Evolutionary conservation across 208 protist genomes (phyloP).

Genomic region (Trypanosoma theileri): DNA sequence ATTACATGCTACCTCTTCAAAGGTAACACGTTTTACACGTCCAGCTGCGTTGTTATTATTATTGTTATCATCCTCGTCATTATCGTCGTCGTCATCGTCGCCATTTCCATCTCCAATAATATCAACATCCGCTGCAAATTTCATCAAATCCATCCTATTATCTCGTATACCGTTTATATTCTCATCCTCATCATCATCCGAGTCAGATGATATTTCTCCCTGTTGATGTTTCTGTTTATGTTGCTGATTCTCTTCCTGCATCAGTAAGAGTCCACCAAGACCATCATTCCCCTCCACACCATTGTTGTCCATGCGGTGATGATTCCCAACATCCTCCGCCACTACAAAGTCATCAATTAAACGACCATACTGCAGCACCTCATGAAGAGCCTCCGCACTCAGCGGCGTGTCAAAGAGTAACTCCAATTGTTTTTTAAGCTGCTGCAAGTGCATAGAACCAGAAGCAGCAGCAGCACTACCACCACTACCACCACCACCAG

Average conservation of each 20-base stretch:
- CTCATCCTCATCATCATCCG: slow-evolving; percentile 29
- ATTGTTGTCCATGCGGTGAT: neutral
- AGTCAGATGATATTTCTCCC: slow-evolving; percentile 7
- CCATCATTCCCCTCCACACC: slow-evolving; percentile 9
- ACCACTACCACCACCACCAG: slow-evolving; percentile 19
- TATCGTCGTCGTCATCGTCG: slow-evolving; percentile 30
- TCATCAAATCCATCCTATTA: slow-evolving; percentile 33
- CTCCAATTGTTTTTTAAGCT: slow-evolving; percentile 52
- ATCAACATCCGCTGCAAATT: slow-evolving; percentile 45
- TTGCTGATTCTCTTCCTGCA: slow-evolving; percentile 13
- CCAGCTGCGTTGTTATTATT: slow-evolving; percentile 12
- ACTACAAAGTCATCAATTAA: slow-evolving; percentile 87
- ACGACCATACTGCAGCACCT: slow-evolving; percentile 66
- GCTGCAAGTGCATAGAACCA: slow-evolving; percentile 41
- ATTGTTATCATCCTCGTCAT: slow-evolving; percentile 33
- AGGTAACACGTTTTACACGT: slow-evolving; percentile 37
- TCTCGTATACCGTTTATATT: slow-evolving; percentile 6
- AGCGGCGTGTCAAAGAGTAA: slow-evolving; percentile 65
- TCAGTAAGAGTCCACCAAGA: slow-evolving; percentile 21
- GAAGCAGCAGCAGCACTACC: neutral
- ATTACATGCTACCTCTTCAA: slow-evolving; percentile 87
- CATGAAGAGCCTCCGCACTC: slow-evolving; percentile 57
- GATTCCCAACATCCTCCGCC: slow-evolving; percentile 2
- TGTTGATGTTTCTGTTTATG: neutral
- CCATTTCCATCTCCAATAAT: slow-evolving; percentile 29